phyloP scores from a whole-genome alignment of 257 asterid species.

The Jacaranda copaia region DNA sequence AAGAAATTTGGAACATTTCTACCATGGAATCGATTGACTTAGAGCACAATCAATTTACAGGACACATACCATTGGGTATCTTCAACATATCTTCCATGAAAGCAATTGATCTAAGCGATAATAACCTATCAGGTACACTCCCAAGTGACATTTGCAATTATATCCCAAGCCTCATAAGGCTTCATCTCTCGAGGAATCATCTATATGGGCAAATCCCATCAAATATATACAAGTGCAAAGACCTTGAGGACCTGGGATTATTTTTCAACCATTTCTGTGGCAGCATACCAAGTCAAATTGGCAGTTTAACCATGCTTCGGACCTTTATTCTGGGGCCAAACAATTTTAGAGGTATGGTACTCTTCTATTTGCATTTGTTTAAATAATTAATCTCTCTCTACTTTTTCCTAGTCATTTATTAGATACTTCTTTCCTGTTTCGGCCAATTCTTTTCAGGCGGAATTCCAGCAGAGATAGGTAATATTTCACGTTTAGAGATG shows the following conservation, averaged over 20 bases:
- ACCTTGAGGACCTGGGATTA: neutral
- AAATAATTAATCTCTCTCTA: too few relatives aligned
- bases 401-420: too few relatives aligned
- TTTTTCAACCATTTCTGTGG: too few relatives aligned
- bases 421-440: neutral
- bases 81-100: neutral
- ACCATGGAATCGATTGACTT: too few relatives aligned
- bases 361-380: neutral
- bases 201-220: too few relatives aligned
- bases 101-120: neutral
- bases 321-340: neutral
- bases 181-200: too few relatives aligned
- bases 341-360: neutral
- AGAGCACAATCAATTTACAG: neutral
- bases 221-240: too few relatives aligned
- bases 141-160: too few relatives aligned
- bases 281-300: neutral
- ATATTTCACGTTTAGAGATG: conserved; percentile 24
- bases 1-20: too few relatives aligned
- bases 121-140: neutral
- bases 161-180: too few relatives aligned
- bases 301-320: neutral
- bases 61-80: neutral
- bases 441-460: neutral
- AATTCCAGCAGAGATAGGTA: neutral